These are phyloP conservation scores for Shiraia sp. DNA, from an alignment of 2,329 filamentous ascomycete species.

Conservation along the genomic window DNA sequence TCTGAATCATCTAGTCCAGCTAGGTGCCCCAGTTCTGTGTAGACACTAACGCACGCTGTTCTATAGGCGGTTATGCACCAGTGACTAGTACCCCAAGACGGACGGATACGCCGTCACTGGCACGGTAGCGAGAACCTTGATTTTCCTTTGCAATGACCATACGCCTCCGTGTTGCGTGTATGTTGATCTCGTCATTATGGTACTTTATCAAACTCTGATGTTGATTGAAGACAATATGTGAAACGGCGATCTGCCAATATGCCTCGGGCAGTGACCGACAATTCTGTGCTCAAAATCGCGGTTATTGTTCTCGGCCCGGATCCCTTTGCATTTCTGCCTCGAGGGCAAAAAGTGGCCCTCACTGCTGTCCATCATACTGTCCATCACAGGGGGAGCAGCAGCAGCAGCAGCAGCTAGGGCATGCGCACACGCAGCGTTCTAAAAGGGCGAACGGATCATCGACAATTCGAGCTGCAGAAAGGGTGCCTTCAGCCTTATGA, in stretches of 20 bases:
- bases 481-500: constrained; percentile 37
- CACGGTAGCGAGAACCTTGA: constrained; percentile 14
- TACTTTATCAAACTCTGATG: constrained; percentile 10
- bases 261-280: constrained; percentile 9
- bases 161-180: constrained; percentile 5
- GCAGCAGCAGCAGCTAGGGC: constrained; percentile 13
- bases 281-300: constrained; percentile 14
- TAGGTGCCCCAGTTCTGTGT: constrained; percentile 19
- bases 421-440: constrained; percentile 13
- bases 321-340: constrained; percentile 20
- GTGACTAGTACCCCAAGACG: constrained; percentile 30
- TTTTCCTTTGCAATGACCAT: constrained; percentile 24
- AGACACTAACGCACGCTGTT: constrained; percentile 44
- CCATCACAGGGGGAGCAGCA: constrained; percentile 17
- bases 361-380: constrained; percentile 10
- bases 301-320: constrained; percentile 36
- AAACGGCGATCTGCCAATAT: constrained; percentile 15
- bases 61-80: constrained; percentile 33
- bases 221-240: constrained; percentile 21
- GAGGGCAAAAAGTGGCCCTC: constrained; percentile 27
- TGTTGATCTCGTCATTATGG: constrained; percentile 27
- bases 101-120: constrained; percentile 11
- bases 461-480: constrained; percentile 24
- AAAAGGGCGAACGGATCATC: constrained; percentile 24
- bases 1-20: constrained; percentile 39